Conservation (phyloP, 2,329 filamentous ascomycete genomes). For the Catunica adiposa region DNA sequence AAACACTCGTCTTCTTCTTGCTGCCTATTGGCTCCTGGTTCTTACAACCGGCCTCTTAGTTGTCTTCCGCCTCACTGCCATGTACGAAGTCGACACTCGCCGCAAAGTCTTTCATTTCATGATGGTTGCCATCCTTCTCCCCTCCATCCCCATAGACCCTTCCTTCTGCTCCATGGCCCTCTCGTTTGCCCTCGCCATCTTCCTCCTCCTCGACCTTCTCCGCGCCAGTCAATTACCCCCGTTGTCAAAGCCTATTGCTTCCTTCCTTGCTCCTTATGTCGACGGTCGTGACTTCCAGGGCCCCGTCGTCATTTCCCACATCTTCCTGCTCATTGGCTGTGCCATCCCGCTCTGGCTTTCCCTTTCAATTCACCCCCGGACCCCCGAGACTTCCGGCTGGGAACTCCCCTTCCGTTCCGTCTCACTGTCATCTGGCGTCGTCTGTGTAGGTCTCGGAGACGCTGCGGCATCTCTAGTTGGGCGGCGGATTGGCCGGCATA, state of each 20-base stretch:
- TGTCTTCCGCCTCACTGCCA: slow-evolving; percentile 55
- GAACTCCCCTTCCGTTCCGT: slow-evolving; percentile 57
- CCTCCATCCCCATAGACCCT: slow-evolving; percentile 73
- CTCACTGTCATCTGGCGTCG: slow-evolving; percentile 79
- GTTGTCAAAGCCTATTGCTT: slow-evolving; percentile 66
- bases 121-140: slow-evolving; percentile 92
- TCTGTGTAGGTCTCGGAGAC: slow-evolving; percentile 91
- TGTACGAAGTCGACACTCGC: slow-evolving; percentile 85
- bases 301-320: slow-evolving; percentile 87
- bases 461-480: slow-evolving; percentile 84
- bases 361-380: slow-evolving; percentile 51
- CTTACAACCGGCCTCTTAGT: slow-evolving; percentile 54
- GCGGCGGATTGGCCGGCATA: slow-evolving; percentile 65
- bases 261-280: slow-evolving; percentile 83
- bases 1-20: slow-evolving; percentile 64
- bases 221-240: slow-evolving; percentile 84
- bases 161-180: slow-evolving; percentile 66
- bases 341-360: slow-evolving; percentile 88
- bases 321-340: slow-evolving; percentile 88
- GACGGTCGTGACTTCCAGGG: slow-evolving; percentile 86
- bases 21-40: slow-evolving; percentile 55
- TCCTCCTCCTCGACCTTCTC: slow-evolving; percentile 75
- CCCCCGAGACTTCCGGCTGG: slow-evolving; percentile 51
- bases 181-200: slow-evolving; percentile 63
- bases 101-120: slow-evolving; percentile 97